A percentile compares a stretch with the other conserved stretches of the same genome.
These are phyloP conservation scores for Tylopilus balloui DNA, from an alignment of 768 basidiomycete genomes.

Conservation along the genomic window DNA sequence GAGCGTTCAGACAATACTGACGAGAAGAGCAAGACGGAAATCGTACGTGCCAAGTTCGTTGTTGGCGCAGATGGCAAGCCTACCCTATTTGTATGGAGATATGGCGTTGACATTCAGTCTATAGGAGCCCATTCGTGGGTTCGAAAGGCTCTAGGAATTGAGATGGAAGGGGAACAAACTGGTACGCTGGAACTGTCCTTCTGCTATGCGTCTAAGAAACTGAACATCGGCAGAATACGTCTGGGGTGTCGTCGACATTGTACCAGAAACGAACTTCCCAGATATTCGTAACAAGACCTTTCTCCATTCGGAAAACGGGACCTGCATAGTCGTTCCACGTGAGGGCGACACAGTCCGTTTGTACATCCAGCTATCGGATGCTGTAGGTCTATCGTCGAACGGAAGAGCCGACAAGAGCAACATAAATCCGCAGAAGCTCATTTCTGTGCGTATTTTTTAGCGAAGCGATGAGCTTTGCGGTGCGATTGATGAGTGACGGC, in stretches of 20 bases:
- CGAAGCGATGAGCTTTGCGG: no score
- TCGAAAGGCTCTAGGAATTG: slow-evolving; percentile 39
- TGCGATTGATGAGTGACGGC: background rate
- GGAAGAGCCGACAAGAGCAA: slow-evolving; percentile 53
- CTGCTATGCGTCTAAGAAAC: background rate
- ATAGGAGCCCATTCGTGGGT: slow-evolving; percentile 47
- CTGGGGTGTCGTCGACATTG: slow-evolving; percentile 78
- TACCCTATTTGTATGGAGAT: background rate
- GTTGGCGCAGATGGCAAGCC: slow-evolving; percentile 34
- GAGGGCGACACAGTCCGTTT: slow-evolving; percentile 64
- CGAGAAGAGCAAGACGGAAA: slow-evolving; percentile 31
- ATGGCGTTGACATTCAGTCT: background rate
- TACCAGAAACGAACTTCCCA: slow-evolving; percentile 72
- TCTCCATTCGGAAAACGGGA: slow-evolving; percentile 66
- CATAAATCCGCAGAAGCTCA: slow-evolving; percentile 46
- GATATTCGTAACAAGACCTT: slow-evolving; percentile 63
- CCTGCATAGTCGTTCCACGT: slow-evolving; percentile 72
- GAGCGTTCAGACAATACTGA: slow-evolving; percentile 22
- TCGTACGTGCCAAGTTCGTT: slow-evolving; percentile 33
- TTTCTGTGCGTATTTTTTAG: slow-evolving; percentile 41
- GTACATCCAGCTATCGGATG: slow-evolving; percentile 63
- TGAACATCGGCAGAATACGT: slow-evolving; percentile 62
- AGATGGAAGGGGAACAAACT: slow-evolving; percentile 48
- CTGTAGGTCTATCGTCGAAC: slow-evolving; percentile 36
- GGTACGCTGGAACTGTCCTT: slow-evolving; percentile 23